Conservation (phyloP, 495 filamentous ascomycete species). For the Evansstolkia leycettana region DNA sequence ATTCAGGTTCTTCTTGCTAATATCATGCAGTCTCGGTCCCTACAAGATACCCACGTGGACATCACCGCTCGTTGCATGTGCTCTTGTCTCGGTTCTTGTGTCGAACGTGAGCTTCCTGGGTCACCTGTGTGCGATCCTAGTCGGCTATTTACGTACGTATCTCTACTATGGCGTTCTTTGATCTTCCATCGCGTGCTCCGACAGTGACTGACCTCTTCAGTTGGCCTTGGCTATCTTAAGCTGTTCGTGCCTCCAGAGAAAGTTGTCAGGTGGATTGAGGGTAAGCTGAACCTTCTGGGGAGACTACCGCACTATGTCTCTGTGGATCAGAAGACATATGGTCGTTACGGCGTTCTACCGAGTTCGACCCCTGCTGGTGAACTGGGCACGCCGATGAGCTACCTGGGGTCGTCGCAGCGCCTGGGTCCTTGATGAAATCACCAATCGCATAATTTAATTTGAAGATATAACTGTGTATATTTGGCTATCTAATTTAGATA, state of each 20-base stretch:
- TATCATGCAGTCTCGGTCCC: slow-evolving; percentile 33
- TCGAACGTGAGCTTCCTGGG: slow-evolving; percentile 76
- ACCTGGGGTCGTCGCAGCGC: slow-evolving; percentile 49
- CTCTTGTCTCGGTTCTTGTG: slow-evolving; percentile 59
- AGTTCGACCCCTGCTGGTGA: slow-evolving; percentile 33
- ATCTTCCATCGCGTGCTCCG: background rate
- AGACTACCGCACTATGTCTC: slow-evolving; percentile 80
- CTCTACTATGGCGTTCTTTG: background rate
- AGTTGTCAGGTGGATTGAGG: slow-evolving; percentile 69
- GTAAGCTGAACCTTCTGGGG: slow-evolving; percentile 69
- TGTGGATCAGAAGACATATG: slow-evolving; percentile 91
- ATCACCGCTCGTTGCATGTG: slow-evolving; percentile 62
- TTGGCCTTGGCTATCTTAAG: slow-evolving; percentile 73
- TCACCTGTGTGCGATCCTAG: slow-evolving; percentile 64
- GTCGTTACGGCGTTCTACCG: slow-evolving; percentile 82
- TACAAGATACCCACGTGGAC: slow-evolving; percentile 84
- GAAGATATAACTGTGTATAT: slow-evolving; percentile 19
- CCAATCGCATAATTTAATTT: background rate
- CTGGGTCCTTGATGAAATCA: slow-evolving; percentile 40
- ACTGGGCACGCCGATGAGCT: slow-evolving; percentile 40
- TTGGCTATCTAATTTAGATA: too few species aligned
- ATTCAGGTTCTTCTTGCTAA: too few species aligned
- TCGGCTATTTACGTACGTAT: slow-evolving; percentile 75
- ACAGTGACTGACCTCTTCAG: slow-evolving; percentile 29
- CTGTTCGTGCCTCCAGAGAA: slow-evolving; percentile 75